Evolutionary conservation across 176 grass and related monocot genomes (phyloP).

Genomic region (Ensete glaucum): DNA sequence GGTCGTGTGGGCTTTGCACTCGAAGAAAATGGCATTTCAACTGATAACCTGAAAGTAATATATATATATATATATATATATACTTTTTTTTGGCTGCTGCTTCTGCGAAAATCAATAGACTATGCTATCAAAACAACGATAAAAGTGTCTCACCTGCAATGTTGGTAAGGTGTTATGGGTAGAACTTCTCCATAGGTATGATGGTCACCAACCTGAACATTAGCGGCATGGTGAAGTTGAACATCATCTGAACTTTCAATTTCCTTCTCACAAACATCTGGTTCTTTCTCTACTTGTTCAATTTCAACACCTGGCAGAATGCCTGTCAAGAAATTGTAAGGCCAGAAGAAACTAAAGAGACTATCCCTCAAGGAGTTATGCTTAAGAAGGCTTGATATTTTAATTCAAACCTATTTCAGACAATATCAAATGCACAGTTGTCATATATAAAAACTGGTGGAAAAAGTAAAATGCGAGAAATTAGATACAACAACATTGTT

Average conservation of each 20-base stretch:
- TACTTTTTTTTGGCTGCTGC: neutral
- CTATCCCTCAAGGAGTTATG: neutral
- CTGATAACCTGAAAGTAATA: conserved; percentile 36
- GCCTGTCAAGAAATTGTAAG: neutral
- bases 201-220: conserved; percentile 32
- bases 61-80: neutral
- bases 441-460: no score
- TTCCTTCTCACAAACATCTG: conserved; percentile 37
- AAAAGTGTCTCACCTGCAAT: conserved; percentile 40
- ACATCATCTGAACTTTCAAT: conserved; percentile 44
- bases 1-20: conserved; percentile 71
- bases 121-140: neutral
- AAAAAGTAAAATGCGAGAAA: neutral
- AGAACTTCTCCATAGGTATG: conserved; percentile 38
- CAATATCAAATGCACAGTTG: no score
- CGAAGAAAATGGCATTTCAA: conserved; percentile 65
- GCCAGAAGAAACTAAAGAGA: neutral
- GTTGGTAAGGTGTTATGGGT: conserved; percentile 65
- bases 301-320: conserved; percentile 38
- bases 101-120: neutral
- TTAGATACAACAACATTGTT: no score
- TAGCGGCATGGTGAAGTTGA: conserved; percentile 36
- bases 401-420: neutral
- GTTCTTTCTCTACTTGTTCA: conserved; percentile 39
- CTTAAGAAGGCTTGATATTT: neutral